Evolutionary conservation across 1,139 yeast genomes (phyloP), one percentile per base, ranked within the genome.

Genomic region (Hansenula sp.): DNA sequence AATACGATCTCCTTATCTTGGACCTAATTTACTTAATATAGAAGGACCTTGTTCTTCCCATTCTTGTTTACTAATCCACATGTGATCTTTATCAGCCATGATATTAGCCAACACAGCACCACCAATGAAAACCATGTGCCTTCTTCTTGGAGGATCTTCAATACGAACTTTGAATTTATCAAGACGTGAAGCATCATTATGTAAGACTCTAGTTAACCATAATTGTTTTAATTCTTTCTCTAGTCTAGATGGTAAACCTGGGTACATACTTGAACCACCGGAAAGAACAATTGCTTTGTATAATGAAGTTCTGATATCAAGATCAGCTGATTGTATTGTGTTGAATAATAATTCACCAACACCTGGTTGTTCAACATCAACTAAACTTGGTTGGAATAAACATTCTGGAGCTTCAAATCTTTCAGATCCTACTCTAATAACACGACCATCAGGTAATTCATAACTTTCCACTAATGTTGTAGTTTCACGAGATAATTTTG

Each of bases 181-280:
- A 52, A 92, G 73, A 60, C 97, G 77, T 17, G 89, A 61, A 30
- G 97, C 82, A 65, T 92, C 96, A 37, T 90, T 92, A 52, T 83
- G 80, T 47, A 92, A 76, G 16, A 92, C 96, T 56, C 80, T 78
- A 6, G 95, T 80, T 50, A 87, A 79, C 98, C 98, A 94, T 52
- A 89, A 78, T 62, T 92, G 99, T 65, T 92, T 92, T 62, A 92
- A 75, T 65, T 92, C 98, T 65, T 88, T 90, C 62, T 92, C 98
- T 52, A 94, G 72, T 58, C 98, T 77, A 12, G 96, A 85, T 25
- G 98, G 98, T 52, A 94, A 75, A 27, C 98, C 99, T 2, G 98
- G 98, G 62, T 94, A 92, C 99, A 94, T 92, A 39, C 96, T 85
- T 2, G 97, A 90, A 42, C 98, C 98, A 60, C 98, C 98, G 30